These are phyloP conservation scores for Coffea eugenioides DNA, from an alignment of 257 asterid species.

Conservation along the genomic window DNA sequence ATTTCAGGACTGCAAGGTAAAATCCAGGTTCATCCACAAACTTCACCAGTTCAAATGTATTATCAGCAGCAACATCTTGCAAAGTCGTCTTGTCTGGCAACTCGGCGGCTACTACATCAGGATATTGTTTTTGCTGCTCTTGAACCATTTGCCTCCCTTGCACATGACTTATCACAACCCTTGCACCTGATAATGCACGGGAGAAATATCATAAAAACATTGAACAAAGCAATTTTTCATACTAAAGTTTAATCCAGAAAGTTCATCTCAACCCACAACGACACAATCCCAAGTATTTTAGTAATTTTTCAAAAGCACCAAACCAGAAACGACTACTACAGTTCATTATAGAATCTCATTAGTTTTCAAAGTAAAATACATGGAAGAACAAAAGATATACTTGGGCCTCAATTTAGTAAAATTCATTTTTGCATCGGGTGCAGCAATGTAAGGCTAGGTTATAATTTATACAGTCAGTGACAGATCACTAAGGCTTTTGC, in stretches of 20 bases:
- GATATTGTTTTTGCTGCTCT: conserved; percentile 55
- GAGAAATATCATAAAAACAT: neutral
- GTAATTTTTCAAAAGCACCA: neutral
- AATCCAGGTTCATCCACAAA: conserved; percentile 59
- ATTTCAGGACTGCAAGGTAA: conserved; percentile 46
- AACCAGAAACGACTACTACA: neutral
- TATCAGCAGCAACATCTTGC: conserved; percentile 39
- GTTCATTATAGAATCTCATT: neutral
- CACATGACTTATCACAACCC: conserved; percentile 81
- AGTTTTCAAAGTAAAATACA: neutral
- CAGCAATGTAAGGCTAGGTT: neutral
- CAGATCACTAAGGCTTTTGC: neutral
- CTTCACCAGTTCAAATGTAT: conserved; percentile 52
- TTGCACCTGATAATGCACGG: conserved; percentile 50
- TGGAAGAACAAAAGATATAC: neutral
- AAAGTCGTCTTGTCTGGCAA: conserved; percentile 54
- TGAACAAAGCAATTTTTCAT: neutral
- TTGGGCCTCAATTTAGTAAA: neutral
- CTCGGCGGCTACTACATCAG: conserved; percentile 56
- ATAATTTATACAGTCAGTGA: neutral
- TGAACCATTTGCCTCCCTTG: conserved; percentile 59
- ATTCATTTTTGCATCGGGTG: neutral
- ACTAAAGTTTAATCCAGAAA: neutral
- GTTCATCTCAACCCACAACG: neutral
- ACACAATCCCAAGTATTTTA: too few species aligned